phyloP scores from a whole-genome alignment of 306 rosid species.

The Malus sieversii region DNA sequence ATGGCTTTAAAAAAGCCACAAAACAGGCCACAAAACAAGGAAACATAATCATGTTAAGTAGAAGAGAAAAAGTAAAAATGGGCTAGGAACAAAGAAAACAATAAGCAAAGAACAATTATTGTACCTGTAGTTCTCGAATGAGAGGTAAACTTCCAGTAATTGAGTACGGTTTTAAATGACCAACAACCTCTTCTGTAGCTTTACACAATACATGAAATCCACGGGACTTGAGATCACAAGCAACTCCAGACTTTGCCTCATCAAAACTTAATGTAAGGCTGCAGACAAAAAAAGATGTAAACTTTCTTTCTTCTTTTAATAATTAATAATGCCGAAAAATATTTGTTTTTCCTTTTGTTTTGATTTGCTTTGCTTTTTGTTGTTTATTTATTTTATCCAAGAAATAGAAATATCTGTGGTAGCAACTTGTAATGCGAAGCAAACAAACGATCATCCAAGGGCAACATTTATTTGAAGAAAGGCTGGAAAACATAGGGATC shows the following conservation, averaged over 20 bases:
- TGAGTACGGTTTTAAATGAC: slow-evolving; percentile 82
- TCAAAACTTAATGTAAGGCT: slow-evolving; percentile 66
- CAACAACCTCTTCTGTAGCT: slow-evolving; percentile 93
- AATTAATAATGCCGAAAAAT: neutral
- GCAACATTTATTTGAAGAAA: neutral
- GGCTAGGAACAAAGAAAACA: neutral
- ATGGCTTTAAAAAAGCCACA: too few relatives aligned
- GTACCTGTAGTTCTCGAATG: slow-evolving; percentile 88
- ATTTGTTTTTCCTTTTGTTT: too few relatives aligned
- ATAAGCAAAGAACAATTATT: neutral
- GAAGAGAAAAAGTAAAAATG: neutral
- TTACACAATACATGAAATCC: slow-evolving; percentile 81
- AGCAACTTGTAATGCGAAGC: neutral
- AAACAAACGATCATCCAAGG: neutral
- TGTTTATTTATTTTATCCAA: neutral
- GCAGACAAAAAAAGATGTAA: slow-evolving; percentile 12
- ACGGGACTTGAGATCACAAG: slow-evolving; percentile 72
- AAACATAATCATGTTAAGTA: neutral
- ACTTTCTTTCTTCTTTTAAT: neutral
- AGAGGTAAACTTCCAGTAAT: slow-evolving; percentile 89
- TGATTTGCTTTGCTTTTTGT: neutral
- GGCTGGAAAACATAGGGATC: neutral
- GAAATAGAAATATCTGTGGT: neutral
- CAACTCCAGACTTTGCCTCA: slow-evolving; percentile 71
- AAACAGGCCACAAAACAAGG: too few relatives aligned